Evolutionary conservation across 345 rosid species (phyloP).

Genomic region (Ricinus communis): DNA sequence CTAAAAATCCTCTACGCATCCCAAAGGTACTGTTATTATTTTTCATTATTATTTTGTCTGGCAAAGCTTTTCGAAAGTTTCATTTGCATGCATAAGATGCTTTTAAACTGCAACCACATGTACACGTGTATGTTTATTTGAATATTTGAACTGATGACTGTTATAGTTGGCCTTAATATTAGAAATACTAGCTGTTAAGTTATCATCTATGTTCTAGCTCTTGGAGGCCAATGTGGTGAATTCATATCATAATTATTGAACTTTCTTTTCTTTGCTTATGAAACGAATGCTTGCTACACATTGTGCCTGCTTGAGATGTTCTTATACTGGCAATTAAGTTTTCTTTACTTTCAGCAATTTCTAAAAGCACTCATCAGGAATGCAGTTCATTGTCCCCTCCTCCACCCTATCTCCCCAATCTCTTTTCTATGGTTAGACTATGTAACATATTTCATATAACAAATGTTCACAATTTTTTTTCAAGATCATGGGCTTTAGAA

Average conservation of each 20-base stretch:
- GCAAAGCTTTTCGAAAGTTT: conserved; percentile 7
- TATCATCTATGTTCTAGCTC: neutral
- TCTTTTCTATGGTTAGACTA: neutral
- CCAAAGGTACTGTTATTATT: conserved; percentile 65
- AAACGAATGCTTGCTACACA: neutral
- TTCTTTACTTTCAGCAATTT: neutral
- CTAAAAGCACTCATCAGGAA: neutral
- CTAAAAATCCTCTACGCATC: conserved; percentile 84
- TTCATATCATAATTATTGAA: neutral
- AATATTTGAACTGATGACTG: neutral
- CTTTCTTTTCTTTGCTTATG: neutral
- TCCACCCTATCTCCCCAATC: too few relatives aligned
- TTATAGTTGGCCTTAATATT: neutral
- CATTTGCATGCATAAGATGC: neutral
- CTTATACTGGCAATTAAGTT: conserved; percentile 2
- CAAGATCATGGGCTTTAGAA: neutral
- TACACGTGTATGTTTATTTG: neutral
- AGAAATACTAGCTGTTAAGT: neutral
- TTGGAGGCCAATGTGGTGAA: neutral
- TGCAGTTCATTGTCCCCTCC: neutral
- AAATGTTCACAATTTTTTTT: neutral
- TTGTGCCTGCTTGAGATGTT: conserved; percentile 1
- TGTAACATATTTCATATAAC: neutral
- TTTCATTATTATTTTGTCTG: conserved; percentile 2
- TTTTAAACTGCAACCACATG: neutral